Base-by-base conservation (phyloP, 768 basidiomycete genomes). In the Hysterangium stoloniferum region DNA sequence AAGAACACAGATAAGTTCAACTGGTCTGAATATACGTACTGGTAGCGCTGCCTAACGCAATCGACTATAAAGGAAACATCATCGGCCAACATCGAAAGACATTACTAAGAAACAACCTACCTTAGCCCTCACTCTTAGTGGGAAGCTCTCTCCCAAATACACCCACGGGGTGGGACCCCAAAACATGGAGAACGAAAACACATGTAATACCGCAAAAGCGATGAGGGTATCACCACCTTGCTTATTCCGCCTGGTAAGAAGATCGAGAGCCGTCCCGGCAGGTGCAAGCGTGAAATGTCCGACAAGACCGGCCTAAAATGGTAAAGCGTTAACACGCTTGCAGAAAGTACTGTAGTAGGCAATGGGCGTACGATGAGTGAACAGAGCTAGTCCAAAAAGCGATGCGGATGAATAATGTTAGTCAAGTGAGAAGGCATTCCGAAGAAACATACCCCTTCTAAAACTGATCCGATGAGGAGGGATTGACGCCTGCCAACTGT, bases 91-190 rank as follows among this genome's bases (percentile, higher is more conserved):
- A n/a, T n/a, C 17, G 29, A 52, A 28, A 28, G 4, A 6, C 27
- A 45, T 20, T 19, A 25, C 12, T 45, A 36, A 24, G n/a, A 13
- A 9, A 48, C 31, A 4, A 4, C 13, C 20, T 15, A 52, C 71
- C 64, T 87, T 87, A 5, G 87, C 76, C 51, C 86, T 76, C 38
- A 90, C 82, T 41, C 85, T 80, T 20, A 89, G 77, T 12, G 86
- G 87, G 76, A 88, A 89, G 17, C 79, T 82, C 69, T 88, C 85
- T 45, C 84, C 84, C 28, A 86, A 74, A 58, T 85, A 85, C 5
- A 85, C 84, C 63, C 64, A 68, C 56, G 82, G 83, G 29, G 77
- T 81, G 6, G 83, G 82, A 11, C 84, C 85, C 84, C 84, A 88
- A 67, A 84, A 86, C 53, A 81, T 74, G 1, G 77, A 78, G 63